These are phyloP conservation scores for Amborella trichopoda DNA, from an alignment of 164 flowering plant genomes.

Conservation along the genomic window DNA sequence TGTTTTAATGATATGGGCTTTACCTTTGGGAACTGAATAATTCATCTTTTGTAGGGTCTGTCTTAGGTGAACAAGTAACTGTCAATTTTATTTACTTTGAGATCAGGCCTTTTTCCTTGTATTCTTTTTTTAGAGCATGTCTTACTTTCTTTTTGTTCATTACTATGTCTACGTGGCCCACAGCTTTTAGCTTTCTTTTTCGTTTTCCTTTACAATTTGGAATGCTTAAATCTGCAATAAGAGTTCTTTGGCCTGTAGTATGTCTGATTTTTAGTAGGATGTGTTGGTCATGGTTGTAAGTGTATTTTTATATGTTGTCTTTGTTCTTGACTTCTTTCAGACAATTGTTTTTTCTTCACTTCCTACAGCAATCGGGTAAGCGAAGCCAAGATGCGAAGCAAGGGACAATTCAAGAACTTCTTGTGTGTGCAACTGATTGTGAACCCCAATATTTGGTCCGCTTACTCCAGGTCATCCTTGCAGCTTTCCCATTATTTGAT, in stretches of 20 bases:
- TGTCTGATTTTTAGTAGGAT: too few species aligned
- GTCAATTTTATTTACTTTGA: too few species aligned
- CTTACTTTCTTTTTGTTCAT: too few species aligned
- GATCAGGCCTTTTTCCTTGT: too few species aligned
- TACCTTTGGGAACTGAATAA: too few species aligned
- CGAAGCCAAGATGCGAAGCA: slow-evolving; percentile 92
- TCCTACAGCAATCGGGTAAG: slow-evolving; percentile 70
- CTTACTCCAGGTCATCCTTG: slow-evolving; percentile 63
- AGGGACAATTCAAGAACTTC: slow-evolving; percentile 72
- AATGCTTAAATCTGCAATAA: too few species aligned
- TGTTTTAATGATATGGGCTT: too few species aligned
- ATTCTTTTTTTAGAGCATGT: too few species aligned
- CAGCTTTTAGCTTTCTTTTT: background rate
- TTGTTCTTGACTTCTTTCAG: background rate
- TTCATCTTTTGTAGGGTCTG: too few species aligned
- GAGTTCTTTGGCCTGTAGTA: too few species aligned
- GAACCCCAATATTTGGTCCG: slow-evolving; percentile 90
- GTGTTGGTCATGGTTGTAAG: too few species aligned
- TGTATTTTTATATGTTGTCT: background rate
- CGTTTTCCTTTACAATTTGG: background rate
- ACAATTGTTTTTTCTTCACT: slow-evolving; percentile 4
- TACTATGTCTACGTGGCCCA: slow-evolving; percentile 1
- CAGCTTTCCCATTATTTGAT: background rate
- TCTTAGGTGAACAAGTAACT: too few species aligned
- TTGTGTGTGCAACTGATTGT: slow-evolving; percentile 93